Base-by-base conservation (phyloP, 306 rosid genomes). In the Cicer arietinum region DNA sequence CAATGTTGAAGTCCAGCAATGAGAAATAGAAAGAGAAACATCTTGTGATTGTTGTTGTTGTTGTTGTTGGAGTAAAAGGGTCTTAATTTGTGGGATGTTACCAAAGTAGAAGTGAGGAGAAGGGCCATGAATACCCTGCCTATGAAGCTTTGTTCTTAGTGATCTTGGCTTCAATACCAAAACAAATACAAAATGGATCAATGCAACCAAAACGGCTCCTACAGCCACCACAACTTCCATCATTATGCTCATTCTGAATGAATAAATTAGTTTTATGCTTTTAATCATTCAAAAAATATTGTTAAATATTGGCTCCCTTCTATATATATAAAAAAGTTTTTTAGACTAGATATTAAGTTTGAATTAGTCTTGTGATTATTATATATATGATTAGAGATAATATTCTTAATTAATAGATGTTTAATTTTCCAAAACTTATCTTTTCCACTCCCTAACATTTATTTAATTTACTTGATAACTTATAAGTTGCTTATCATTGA, bases 121-220 rank as follows among this genome's bases (percentile, higher is more conserved):
- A 76, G 95, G 94, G 0, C 97, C 98, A 73, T 67, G 48, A 69
- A 89, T 89, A 11, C 95, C 95, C 48, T 93, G 97, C 68, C 46
- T 84, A 6, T 70, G 82, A 74, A 93, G 87, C 83, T 82, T 90
- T 20, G 83, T 73, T 82, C 93, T 70, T 0, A 84, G 53, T 54
- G 85, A 74, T 71, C 57, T 78, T 76, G 92, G 90, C 57, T 74
- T 86, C 83, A 75, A 46, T 1, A 85, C 41, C 45, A 87, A 8
- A 20, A n/a, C 68, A 8, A 83, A 57, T 7, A 56, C 71, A 9
- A 82, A 37, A 73, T 84, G 80, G 0, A 82, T n/a, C 17, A 62
- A n/a, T 44, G 7, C 16, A 25, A 58, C 8, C 16, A 58, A 58
- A 58, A 58, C 8, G 5, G 41, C 41, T 58, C 16, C 64, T 1